Conservation (phyloP, 139 green algal genomes). For the Chlorella sorokiniana region DNA sequence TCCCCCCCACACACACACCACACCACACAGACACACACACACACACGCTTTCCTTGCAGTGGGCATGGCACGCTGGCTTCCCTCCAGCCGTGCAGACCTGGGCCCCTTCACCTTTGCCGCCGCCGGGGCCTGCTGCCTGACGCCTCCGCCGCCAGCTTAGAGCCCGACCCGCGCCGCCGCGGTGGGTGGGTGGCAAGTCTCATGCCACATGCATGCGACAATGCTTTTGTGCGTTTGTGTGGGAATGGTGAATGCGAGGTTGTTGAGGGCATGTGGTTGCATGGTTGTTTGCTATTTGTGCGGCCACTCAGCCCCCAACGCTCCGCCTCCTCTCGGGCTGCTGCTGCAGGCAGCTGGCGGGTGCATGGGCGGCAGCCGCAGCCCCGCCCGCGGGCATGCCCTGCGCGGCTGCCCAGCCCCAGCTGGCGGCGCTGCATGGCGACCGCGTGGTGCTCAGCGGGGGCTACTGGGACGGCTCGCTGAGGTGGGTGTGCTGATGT, state of each 20-base stretch:
- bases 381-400: background rate
- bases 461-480: conserved; percentile 64
- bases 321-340: too few relatives aligned
- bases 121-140: conserved; percentile 26
- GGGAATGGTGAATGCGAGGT: too few relatives aligned
- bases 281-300: too few relatives aligned
- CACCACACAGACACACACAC: background rate
- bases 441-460: conserved; percentile 43
- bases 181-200: conserved; percentile 12
- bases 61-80: conserved; percentile 21
- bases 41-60: background rate
- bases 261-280: too few relatives aligned
- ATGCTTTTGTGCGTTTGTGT: too few relatives aligned
- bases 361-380: conserved; percentile 42
- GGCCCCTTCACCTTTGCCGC: conserved; percentile 51
- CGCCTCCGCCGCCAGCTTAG: conserved; percentile 27
- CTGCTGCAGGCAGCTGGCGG: conserved; percentile 41
- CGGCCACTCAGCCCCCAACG: too few relatives aligned
- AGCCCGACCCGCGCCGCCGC: conserved; percentile 42
- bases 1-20: background rate
- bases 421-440: conserved; percentile 49
- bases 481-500: conserved; percentile 16
- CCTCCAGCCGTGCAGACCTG: background rate
- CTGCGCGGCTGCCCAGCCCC: conserved; percentile 5
- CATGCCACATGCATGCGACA: too few relatives aligned